Evolutionary conservation across 2,329 filamentous ascomycete genomes (phyloP).

Genomic region (Alternaria angustiovoidea): DNA sequence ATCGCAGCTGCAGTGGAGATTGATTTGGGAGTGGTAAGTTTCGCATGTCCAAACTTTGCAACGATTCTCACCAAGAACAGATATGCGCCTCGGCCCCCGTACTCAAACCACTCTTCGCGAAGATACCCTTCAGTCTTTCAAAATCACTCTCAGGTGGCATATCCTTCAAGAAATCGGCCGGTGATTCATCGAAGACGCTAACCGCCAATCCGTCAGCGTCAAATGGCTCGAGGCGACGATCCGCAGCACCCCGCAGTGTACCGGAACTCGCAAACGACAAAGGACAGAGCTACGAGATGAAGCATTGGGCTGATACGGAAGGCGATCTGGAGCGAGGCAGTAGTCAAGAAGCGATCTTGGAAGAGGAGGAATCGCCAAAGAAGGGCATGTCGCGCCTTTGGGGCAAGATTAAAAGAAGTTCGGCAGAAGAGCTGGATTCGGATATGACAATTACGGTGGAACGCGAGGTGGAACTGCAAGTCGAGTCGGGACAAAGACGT

Average conservation of each 20-base stretch:
- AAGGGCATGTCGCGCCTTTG: slow-evolving; percentile 15
- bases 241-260: slow-evolving; percentile 17
- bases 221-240: slow-evolving; percentile 22
- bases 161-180: slow-evolving; percentile 16
- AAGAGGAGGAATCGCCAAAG: slow-evolving; percentile 7
- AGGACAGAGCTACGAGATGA: slow-evolving; percentile 34
- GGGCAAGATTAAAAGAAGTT: slow-evolving; percentile 17
- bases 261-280: slow-evolving; percentile 24
- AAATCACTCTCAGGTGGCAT: slow-evolving; percentile 23
- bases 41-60: neutral
- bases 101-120: slow-evolving; percentile 39
- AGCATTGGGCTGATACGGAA: slow-evolving; percentile 29
- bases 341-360: slow-evolving; percentile 13
- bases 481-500: slow-evolving; percentile 16
- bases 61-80: slow-evolving; percentile 11
- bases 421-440: neutral
- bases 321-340: slow-evolving; percentile 10
- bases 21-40: slow-evolving; percentile 56
- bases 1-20: slow-evolving; percentile 58
- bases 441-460: slow-evolving; percentile 35
- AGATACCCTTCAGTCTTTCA: slow-evolving; percentile 36
- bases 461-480: slow-evolving; percentile 26
- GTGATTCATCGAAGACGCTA: slow-evolving; percentile 12
- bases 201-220: slow-evolving; percentile 14
- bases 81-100: slow-evolving; percentile 46